Base-by-base conservation (phyloP, 208 protist species). In the Trypanosoma theileri region DNA sequence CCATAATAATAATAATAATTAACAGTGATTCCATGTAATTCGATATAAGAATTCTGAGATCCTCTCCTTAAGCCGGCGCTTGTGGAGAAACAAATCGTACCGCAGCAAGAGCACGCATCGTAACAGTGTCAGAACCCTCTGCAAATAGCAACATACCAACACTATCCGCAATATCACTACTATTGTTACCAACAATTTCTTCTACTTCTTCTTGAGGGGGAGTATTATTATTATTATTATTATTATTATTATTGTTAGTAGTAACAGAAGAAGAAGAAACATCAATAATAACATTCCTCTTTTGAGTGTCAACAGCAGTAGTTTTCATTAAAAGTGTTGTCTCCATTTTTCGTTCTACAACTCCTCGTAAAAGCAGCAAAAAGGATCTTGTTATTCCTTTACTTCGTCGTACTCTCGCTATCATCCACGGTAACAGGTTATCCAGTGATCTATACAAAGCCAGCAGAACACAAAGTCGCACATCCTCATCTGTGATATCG, bases 361-460 rank as follows among this genome's bases (percentile, higher is more conserved):
- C 22, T 24, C 40, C 42, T 53, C 4, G 44, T 52, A 59, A 52
- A 17, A 69, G 19, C 3, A 66, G 19, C 0, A 55, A 50, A 28
- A 73, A 56, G 9, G 24, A 19, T 46, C 16, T 54, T 16, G 57
- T 54, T n/a, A 70, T 56, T 31, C 59, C 28, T 16, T 28, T 63
- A 26, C 24, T 8, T 6, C 19, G n/a, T 21, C 54, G 14, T 26
- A 44, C 22, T 59, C 24, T 22, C 21, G 50, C 6, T 16, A 81
- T 65, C 61, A 69, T 64, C 48, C 54, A 56, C 1, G 78, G 63
- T 56, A 88, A 64, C 58, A 80, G 66, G 1, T 68, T 59, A 53
- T 88, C 69, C 55, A 88, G 14, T 3, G 80, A 82, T 12, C 73
- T 68, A 59, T 87, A 75, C 19, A 89, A 45, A 28, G 83, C 81